Evolutionary conservation across 2,329 filamentous ascomycete genomes (phyloP), one percentile per base, ranked within the genome.

Genomic region (Lasiodiplodia sp.): DNA sequence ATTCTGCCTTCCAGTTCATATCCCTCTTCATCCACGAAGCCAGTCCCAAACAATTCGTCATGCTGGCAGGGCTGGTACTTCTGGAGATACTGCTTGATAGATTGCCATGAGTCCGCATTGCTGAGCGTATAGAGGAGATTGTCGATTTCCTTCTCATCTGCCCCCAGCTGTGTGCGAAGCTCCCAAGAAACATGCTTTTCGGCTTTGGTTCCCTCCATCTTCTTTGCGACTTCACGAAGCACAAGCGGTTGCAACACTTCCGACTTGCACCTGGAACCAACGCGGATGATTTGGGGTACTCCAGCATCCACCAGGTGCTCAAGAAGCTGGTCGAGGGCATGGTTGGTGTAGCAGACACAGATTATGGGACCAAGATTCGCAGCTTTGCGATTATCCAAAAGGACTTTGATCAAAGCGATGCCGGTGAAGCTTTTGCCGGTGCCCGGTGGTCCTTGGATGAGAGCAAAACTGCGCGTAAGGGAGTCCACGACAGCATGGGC

Each of bases 381-480:
- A 23, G 70, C 73, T 0, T 70, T 55, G 37, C 76, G 79, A 67
- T 78, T 76, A 80, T 84, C 11, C 81, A 90, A 73, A 7, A 90
- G 74, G 0, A 84, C 81, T 70, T 86, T 85, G 69, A 91, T 84
- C n/a, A 92, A 75, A 53, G 85, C 82, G 2, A 88, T 82, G 3
- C 89, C 89, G 0, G 85, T 82, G 71, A 85, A 91, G 4, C 83
- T 86, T 74, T 92, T 92, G 0, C 91, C 90, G 0, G 90, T 92
- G 0, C 91, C 90, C 0, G 90, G 90, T 0, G 90, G 90, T 0
- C 91, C 91, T 78, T 92, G 89, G 12, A 92, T 89, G 4, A 92
- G 79, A 1, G 87, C 85, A 10, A 91, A 76, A 44, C 83, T 82
- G 1, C 83, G 81, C 0, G 79, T 82, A 0, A 92, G 76, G 3